Evolutionary conservation across 2,329 filamentous ascomycete species (phyloP), one percentile per base, ranked within the genome.

Genomic region (Fusarium sp.): DNA sequence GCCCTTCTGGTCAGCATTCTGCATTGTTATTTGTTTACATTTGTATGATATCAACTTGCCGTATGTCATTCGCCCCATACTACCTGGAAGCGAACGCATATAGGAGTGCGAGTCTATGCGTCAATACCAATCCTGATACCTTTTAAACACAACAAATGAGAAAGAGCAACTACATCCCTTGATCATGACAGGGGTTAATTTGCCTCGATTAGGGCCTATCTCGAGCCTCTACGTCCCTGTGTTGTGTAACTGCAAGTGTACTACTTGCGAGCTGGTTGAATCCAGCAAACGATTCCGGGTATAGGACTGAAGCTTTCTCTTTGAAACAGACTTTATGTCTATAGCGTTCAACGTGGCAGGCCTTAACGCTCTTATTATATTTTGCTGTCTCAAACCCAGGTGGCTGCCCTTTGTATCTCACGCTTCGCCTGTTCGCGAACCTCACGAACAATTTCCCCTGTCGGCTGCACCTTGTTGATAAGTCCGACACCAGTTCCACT

Each of bases 401-500:
- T 58, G 11, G 72, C 72, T 54, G 81, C 54, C 42, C 74, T 74
- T 50, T 67, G 72, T 30, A 84, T 76, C 39, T 75, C 75, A 53
- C 74, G 66, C 59, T 74, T 79, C 6, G 82, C 79, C 14, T 76
- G 79, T 49, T 81, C 77, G 19, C 81, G 77, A 12, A 80, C 76
- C 57, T 84, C 77, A n/a, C 70, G 75, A 5, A 84, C 82, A 64
- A 85, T 83, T 19, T 83, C 80, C 0, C 77, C 81, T 2, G 82
- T 80, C 11, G 81, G 79, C 19, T 79, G 77, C 7, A 70, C 71
- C 26, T 81, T 77, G n/a, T 75, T 81, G n/a, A 85, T 79, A 26
- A 85, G 69, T 4, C 83, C 83, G 19, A 85, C 79, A 0, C 77
- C 83, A 7, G 83, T 81, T 43, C 83, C 83, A 9, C 79, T 81